phyloP scores from a whole-genome alignment of 2,329 filamentous ascomycete genomes.

The Hymenoscyphus albidus region DNA sequence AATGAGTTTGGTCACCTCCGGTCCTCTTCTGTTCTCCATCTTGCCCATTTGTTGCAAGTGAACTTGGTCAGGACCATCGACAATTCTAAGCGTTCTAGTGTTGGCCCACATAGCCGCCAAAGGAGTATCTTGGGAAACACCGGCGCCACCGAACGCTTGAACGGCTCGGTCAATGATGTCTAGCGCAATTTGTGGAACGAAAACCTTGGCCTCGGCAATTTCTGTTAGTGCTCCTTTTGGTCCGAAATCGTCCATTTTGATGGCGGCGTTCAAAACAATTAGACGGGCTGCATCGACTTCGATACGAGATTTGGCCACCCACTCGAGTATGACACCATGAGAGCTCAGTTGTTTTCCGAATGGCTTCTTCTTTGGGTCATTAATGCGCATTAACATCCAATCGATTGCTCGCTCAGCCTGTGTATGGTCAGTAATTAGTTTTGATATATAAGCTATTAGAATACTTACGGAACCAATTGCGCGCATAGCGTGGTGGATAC shows the following conservation, averaged over 20 bases:
- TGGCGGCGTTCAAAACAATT: constrained; percentile 87
- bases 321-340: constrained; percentile 93
- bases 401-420: constrained; percentile 84
- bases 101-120: constrained; percentile 78
- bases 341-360: constrained; percentile 84
- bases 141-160: constrained; percentile 86
- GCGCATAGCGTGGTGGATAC: constrained; percentile 98
- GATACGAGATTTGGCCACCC: constrained; percentile 86
- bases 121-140: constrained; percentile 91
- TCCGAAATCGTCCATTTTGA: constrained; percentile 86
- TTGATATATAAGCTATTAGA: neutral
- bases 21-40: constrained; percentile 72
- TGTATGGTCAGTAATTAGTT: constrained; percentile 17
- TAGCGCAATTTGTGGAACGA: constrained; percentile 77
- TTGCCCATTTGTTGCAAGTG: constrained; percentile 77
- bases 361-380: constrained; percentile 84
- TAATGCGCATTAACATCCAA: constrained; percentile 91
- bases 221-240: constrained; percentile 88
- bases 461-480: constrained; percentile 72
- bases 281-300: constrained; percentile 92
- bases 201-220: constrained; percentile 92
- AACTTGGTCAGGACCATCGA: constrained; percentile 95
- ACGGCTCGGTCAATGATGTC: constrained; percentile 91
- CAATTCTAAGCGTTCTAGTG: constrained; percentile 77
- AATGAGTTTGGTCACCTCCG: constrained; percentile 58